Base-by-base conservation (phyloP, 2,329 filamentous ascomycete species). In the Fusarium nematophilum region DNA sequence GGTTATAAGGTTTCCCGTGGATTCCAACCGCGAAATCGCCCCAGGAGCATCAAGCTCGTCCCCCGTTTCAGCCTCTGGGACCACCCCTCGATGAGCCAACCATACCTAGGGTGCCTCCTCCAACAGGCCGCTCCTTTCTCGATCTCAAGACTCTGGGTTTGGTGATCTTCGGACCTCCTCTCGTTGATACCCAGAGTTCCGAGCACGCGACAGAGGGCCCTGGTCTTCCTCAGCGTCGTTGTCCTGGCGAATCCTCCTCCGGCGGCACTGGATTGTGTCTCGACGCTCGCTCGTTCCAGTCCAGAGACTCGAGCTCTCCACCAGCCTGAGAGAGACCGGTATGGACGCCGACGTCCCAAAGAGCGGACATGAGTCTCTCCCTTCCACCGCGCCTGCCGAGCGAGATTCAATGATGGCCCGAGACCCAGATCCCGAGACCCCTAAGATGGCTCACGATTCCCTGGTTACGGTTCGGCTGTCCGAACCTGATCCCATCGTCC, bases 381-480 rank as follows among this genome's bases (percentile, higher is more conserved):
- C 68, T 65, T 64, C 59, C 33, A 40, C 65, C 40, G 47, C 55
- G 48, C 48, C 64, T 46, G 37, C 59, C 42, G 61, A 57, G 56
- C 57, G 48, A 63, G 46, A 33, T 53, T 62, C 66, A 57, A 63
- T 55, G 62, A 69, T 55, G 53, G 57, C 53, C 40, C 64, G 65
- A 57, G 67, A 73, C 53, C 47, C 57, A 53, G 62, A 26, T 43
- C 62, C 65, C 33, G 72, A 71, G 65, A 75, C 73, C 37, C 72
- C 74, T n/a, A 77, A 72, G 56, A 76, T 76, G 72, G 64, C 72
- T 15, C 83, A 84, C 72, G 89, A 92, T 75, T 92, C 90, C 15
- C 89, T 92, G 88, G 89, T 92, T 38, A 92, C 90, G 7, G 90
- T 92, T 37, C 84, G 89, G 49, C 80, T 92, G 42, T 92, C 90